phyloP scores from a whole-genome alignment of 768 basidiomycete genomes.

The Rhodotorula graminis region DNA sequence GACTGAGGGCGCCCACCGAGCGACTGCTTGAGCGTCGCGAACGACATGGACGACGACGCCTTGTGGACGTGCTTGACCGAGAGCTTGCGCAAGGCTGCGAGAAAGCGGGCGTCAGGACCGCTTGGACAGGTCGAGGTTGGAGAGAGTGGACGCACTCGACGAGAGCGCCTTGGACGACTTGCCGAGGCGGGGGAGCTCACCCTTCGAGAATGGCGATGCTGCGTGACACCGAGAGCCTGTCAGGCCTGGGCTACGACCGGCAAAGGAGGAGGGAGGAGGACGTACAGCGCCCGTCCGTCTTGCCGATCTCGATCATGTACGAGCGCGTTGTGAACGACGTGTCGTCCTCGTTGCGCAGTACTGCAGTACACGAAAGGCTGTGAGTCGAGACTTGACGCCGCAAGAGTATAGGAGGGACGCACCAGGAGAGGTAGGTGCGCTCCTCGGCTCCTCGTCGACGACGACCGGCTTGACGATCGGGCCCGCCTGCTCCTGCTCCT shows the following conservation, averaged over 20 bases:
- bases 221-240: neutral
- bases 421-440: no score
- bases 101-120: neutral
- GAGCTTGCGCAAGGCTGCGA: constrained; percentile 13
- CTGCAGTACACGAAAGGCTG: neutral
- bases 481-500: neutral
- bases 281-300: no score
- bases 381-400: no score
- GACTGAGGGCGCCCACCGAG: constrained; percentile 1
- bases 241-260: no score
- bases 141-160: neutral
- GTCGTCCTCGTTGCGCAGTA: no score
- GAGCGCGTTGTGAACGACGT: neutral
- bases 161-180: neutral
- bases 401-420: no score
- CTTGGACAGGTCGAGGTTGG: fast-evolving
- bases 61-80: constrained; percentile 10
- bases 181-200: neutral
- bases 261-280: no score
- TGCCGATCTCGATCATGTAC: constrained; percentile 5
- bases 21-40: constrained; percentile 18
- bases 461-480: no score
- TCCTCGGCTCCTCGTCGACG: no score
- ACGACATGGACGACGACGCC: constrained; percentile 17
- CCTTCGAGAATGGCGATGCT: neutral